Evolutionary conservation across 1,139 yeast species (phyloP), one percentile per base, ranked within the genome.

Genomic region (Suhomyces coccinellae): DNA sequence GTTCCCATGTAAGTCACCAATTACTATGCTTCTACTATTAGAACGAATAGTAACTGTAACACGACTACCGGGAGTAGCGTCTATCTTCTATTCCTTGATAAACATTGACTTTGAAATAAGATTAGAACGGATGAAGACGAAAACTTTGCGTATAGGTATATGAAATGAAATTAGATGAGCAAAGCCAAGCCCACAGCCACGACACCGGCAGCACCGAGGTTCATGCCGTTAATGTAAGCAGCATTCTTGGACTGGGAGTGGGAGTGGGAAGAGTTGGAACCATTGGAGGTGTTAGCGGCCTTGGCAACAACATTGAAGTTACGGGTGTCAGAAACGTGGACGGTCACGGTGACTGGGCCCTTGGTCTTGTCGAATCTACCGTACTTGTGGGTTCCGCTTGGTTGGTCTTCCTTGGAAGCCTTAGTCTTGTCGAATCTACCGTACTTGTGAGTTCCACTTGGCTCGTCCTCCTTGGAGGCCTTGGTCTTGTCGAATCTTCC

Each of bases 401-500:
- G 75, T 59, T 76, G 72, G 69, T 76, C 68, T 58, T 75, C 78
- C 62, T 70, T 73, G 48, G 82, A 82, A 45, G 60, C 59, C 50
- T 61, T 70, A 63, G 73, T 65, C 57, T 66, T 63, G 60, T 72
- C 66, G 51, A 71, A 72, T 54, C 65, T 67, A 49, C 77, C 77
- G 51, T 60, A 64, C 52, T 59, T 72, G 66, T 74, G 78, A 45
- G 80, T 75, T 48, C 79, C 79, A n/a, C n/a, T n/a, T n/a, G n/a
- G n/a, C n/a, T n/a, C n/a, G n/a, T n/a, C n/a, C n/a, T n/a, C n/a
- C n/a, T n/a, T n/a, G 16, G 41, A 32, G 28, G 38, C 52, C 55
- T 61, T 59, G 53, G 82, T 75, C 59, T 76, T 73, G 69, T 76
- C 68, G 58, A 75, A 79, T 62, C 70, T 73, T 47, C 82, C 82